A percentile compares a stretch with the other conserved stretches of the same genome.
Evolutionary conservation across 805 yeast species (phyloP).

Genomic region (Metschnikowia corniflorae): DNA sequence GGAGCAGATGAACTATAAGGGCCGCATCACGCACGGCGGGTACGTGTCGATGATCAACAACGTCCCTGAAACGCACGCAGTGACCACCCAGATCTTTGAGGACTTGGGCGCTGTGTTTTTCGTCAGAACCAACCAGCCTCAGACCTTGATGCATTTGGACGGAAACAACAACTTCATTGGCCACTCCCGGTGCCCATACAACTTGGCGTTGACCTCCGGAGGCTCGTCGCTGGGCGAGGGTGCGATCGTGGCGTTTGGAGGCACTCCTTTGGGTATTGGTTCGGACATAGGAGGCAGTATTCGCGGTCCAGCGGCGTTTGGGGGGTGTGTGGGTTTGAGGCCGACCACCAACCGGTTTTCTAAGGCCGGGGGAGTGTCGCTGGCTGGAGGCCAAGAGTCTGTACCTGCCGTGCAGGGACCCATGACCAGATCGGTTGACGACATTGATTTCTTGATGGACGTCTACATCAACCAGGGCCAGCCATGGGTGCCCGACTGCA

Average conservation of each 20-base stretch:
- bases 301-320: constrained; percentile 64
- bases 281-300: constrained; percentile 74
- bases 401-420: constrained; percentile 69
- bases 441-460: constrained; percentile 66
- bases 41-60: constrained; percentile 52
- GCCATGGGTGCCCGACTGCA: constrained; percentile 57
- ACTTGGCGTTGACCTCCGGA: constrained; percentile 57
- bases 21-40: constrained; percentile 56
- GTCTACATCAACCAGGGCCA: constrained; percentile 56
- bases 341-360: constrained; percentile 55
- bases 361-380: constrained; percentile 45
- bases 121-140: constrained; percentile 67
- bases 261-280: constrained; percentile 61
- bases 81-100: constrained; percentile 44
- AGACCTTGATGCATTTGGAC: constrained; percentile 65
- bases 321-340: constrained; percentile 60
- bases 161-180: constrained; percentile 60
- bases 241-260: constrained; percentile 55
- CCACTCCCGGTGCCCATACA: constrained; percentile 55
- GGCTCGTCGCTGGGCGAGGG: constrained; percentile 80
- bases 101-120: constrained; percentile 59
- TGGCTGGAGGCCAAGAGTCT: constrained; percentile 62
- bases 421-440: constrained; percentile 59
- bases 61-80: constrained; percentile 45
- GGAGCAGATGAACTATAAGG: constrained; percentile 57